Percentiles rank a stretch among this genome's conserved stretches.
Conservation (phyloP, 441 rosid genomes). For the Euphorbia corollata region DNA sequence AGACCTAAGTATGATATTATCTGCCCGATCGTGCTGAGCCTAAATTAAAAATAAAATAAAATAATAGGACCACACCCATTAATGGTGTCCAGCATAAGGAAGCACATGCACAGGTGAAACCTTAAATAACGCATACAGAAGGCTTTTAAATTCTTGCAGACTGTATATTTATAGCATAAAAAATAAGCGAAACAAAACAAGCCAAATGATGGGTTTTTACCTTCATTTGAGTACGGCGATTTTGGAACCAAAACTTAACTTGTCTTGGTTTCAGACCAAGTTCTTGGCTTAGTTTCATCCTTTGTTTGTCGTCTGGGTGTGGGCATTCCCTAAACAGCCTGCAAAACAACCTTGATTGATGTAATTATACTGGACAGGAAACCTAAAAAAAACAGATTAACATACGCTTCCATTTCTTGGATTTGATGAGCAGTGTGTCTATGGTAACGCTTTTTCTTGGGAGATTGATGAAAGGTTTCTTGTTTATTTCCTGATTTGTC, state of each 20-base stretch:
- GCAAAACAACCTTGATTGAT: slow-evolving; percentile 13
- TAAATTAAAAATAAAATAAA: slow-evolving; percentile 11
- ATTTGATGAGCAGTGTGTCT: slow-evolving; percentile 87
- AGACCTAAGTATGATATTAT: slow-evolving; percentile 62
- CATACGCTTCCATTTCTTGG: slow-evolving; percentile 93
- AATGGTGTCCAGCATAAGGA: slow-evolving; percentile 18
- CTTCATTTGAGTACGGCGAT: slow-evolving; percentile 94
- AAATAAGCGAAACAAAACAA: slow-evolving; percentile 3
- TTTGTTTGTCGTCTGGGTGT: slow-evolving; percentile 92
- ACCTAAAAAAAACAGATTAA: too few relatives aligned
- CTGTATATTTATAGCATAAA: slow-evolving; percentile 23
- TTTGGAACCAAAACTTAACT: slow-evolving; percentile 98
- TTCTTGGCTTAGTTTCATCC: slow-evolving; percentile 71
- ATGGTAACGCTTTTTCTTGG: slow-evolving; percentile 80
- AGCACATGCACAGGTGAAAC: slow-evolving; percentile 35
- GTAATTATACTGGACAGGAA: too few relatives aligned
- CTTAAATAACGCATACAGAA: slow-evolving; percentile 23
- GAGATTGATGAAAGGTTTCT: slow-evolving; percentile 38
- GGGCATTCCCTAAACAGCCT: slow-evolving; percentile 85
- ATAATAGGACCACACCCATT: slow-evolving; percentile 16
- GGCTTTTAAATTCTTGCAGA: slow-evolving; percentile 30
- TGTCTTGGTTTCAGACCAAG: slow-evolving; percentile 89
- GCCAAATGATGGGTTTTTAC: slow-evolving; percentile 25
- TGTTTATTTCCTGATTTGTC: slow-evolving; percentile 54
- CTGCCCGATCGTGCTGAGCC: slow-evolving; percentile 89